A percentile compares a stretch with the other conserved stretches of the same genome.
These are phyloP conservation scores for Gymnopilus dilepis DNA, from an alignment of 768 basidiomycete genomes.

Conservation along the genomic window DNA sequence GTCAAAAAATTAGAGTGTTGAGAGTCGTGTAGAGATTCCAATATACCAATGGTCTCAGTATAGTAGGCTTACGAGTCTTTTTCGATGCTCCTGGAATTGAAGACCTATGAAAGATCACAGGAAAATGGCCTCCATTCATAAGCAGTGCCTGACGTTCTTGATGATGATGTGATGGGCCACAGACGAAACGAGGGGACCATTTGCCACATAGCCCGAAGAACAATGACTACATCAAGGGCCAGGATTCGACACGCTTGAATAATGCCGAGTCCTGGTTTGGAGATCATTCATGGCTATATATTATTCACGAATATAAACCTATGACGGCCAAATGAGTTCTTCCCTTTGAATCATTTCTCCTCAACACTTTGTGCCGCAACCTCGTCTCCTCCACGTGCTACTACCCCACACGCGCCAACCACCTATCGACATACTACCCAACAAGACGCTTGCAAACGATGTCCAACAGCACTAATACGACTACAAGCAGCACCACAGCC, in stretches of 20 bases:
- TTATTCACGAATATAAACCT: slow-evolving; percentile 4
- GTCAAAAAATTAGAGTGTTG: slow-evolving; percentile 9
- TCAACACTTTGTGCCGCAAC: neutral
- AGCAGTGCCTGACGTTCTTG: too few species aligned
- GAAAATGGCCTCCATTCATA: too few species aligned
- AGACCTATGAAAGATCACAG: too few species aligned
- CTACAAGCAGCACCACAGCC: slow-evolving; percentile 21
- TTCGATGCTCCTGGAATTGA: neutral
- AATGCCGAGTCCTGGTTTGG: slow-evolving; percentile 1
- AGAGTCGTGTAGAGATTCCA: slow-evolving; percentile 9
- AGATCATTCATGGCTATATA: slow-evolving; percentile 11
- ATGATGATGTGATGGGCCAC: neutral
- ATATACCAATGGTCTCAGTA: neutral
- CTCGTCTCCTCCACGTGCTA: neutral
- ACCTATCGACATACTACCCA: neutral
- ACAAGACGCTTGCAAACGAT: neutral
- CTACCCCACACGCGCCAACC: slow-evolving; percentile 4
- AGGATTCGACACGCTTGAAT: neutral
- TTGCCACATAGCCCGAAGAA: slow-evolving; percentile 5
- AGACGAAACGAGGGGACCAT: neutral
- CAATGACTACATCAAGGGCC: slow-evolving; percentile 6
- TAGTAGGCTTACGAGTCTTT: neutral
- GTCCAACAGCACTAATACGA: neutral
- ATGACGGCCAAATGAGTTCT: neutral
- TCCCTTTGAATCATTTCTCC: neutral